Conservation (phyloP, 2,329 filamentous ascomycete species). For the Dactylellina drechsleri region DNA sequence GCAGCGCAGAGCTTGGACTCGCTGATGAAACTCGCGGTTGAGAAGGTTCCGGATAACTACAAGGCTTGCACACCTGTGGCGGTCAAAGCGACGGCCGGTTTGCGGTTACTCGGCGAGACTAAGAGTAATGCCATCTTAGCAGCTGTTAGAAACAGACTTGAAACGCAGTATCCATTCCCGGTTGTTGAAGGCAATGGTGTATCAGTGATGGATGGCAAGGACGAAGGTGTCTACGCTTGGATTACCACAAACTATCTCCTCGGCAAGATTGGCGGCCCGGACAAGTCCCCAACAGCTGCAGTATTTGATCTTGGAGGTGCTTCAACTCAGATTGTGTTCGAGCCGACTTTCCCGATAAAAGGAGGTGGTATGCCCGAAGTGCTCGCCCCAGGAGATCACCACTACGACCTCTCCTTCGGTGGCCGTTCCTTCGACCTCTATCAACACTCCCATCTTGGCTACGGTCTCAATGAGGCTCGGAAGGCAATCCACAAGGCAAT, state of each 20-base stretch:
- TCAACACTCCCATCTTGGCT: constrained; percentile 97
- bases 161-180: constrained; percentile 92
- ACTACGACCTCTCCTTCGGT: constrained; percentile 89
- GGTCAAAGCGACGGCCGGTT: constrained; percentile 96
- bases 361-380: constrained; percentile 84
- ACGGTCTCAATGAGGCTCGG: constrained; percentile 94
- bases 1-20: constrained; percentile 90
- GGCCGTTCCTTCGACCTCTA: constrained; percentile 92
- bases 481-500: constrained; percentile 82
- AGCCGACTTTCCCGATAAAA: constrained; percentile 85
- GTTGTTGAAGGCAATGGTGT: constrained; percentile 91
- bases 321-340: constrained; percentile 97
- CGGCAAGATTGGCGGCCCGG: constrained; percentile 93
- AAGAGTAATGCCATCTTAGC: constrained; percentile 84
- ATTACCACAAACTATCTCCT: constrained; percentile 99
- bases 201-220: constrained; percentile 95
- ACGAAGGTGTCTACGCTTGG: constrained; percentile 83
- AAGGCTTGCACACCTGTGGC: constrained; percentile 92
- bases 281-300: constrained; percentile 88
- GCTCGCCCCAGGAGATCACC: constrained; percentile 90
- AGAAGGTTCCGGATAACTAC: constrained; percentile 84
- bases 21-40: constrained; percentile 85
- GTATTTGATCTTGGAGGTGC: constrained; percentile 96
- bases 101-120: constrained; percentile 84
- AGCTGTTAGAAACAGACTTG: constrained; percentile 82